phyloP scores from a whole-genome alignment of 805 yeast genomes.

The Lachancea thermotolerans region DNA sequence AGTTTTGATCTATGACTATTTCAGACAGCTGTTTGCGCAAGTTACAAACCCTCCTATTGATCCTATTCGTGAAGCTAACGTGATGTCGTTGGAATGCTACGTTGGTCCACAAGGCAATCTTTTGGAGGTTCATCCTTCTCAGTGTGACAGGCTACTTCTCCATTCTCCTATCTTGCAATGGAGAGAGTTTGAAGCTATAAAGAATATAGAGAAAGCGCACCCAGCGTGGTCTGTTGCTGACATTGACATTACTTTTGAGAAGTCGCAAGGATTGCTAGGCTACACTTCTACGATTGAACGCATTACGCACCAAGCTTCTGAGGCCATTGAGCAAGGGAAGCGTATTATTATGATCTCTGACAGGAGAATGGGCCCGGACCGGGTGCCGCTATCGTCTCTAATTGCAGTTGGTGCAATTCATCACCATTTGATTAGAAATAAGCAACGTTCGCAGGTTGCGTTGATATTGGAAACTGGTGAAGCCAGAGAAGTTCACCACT shows the following conservation, averaged over 20 bases:
- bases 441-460: slow-evolving; percentile 94
- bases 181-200: slow-evolving; percentile 67
- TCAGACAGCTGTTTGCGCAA: slow-evolving; percentile 94
- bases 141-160: slow-evolving; percentile 81
- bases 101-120: slow-evolving; percentile 93
- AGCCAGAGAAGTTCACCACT: slow-evolving; percentile 95
- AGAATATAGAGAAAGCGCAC: slow-evolving; percentile 62
- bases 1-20: slow-evolving; percentile 81
- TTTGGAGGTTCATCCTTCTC: slow-evolving; percentile 84
- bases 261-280: slow-evolving; percentile 77
- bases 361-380: slow-evolving; percentile 47
- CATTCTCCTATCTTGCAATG: slow-evolving; percentile 76
- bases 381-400: slow-evolving; percentile 78
- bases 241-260: slow-evolving; percentile 84
- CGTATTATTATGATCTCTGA: slow-evolving; percentile 77
- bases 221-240: slow-evolving; percentile 80
- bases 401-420: slow-evolving; percentile 97
- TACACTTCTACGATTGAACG: slow-evolving; percentile 79
- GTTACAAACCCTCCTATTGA: slow-evolving; percentile 98
- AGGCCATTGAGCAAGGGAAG: slow-evolving; percentile 68
- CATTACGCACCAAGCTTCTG: slow-evolving; percentile 79
- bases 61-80: slow-evolving; percentile 93
- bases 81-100: slow-evolving; percentile 95
- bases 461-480: slow-evolving; percentile 89
- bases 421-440: slow-evolving; percentile 91